Base-by-base conservation (phyloP, 2,329 filamentous ascomycete genomes). In the Alternaria triticimaculans region DNA sequence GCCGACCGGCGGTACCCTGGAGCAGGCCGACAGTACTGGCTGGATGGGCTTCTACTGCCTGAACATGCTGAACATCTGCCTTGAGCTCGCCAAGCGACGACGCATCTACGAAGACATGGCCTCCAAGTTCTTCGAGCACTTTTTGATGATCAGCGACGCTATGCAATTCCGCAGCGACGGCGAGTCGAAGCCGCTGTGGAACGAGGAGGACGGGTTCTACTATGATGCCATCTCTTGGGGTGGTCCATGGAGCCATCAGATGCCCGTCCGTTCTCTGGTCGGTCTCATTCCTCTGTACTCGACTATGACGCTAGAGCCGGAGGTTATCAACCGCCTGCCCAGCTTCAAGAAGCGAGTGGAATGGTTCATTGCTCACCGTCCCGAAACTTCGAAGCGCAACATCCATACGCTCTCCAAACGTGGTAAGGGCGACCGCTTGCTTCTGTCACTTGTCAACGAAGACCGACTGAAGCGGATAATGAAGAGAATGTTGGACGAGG, bases 41-140 rank as follows among this genome's bases (percentile, higher is more conserved):
- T 98, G 95, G 95, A 98, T 98, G 95, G 95, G 93, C 10, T 98
- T 98, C 80, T 98, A 97, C 84, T 97, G 92, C 75, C 83, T 98
- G 66, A 94, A 90, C 82, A 98, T 98, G 95, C 86, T 98, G 76
- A 98, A 98, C 82, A 98, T 98, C 75, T 90, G 94, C 14, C 87
- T 98, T 12, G 96, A 98, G 82, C 86, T 98, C 70, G 94, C 95
- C 63, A 98, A 98, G 83, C 93, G 97, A 79, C 90, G 96, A 49
- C 90, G 94, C 44, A 97, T 91, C 61, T 98, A 98, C 80, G 95
- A 98, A 84, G 95, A 98, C 76, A 90, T 98, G 83, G 94, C 95
- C 2, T 96, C 94, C 55, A 98, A 98, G 82, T 98, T 98, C 85
- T 98, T 98, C 75, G 96, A 98, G 83, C 96, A 98, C 77, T 98